Conservation (phyloP, 2,329 filamentous ascomycete genomes). For the Pseudocercospora vitis region DNA sequence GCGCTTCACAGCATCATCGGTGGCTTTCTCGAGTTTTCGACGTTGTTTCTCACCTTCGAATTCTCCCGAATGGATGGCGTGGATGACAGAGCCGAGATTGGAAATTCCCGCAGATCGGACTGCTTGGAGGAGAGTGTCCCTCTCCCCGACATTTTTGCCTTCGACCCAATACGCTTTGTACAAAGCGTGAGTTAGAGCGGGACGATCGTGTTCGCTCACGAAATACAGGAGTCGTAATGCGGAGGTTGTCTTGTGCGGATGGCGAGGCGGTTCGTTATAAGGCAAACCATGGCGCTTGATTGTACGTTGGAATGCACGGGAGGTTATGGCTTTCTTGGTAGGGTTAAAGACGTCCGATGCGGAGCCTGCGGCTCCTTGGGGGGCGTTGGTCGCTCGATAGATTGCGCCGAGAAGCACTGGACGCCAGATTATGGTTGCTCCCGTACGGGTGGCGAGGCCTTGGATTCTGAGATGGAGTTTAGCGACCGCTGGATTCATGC, state of each 20-base stretch:
- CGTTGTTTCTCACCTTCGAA: slow-evolving; percentile 23
- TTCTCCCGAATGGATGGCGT: slow-evolving; percentile 21
- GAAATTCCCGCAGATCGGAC: slow-evolving; percentile 15
- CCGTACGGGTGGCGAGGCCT: slow-evolving; percentile 24
- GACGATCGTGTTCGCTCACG: slow-evolving; percentile 12
- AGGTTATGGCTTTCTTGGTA: slow-evolving; percentile 28
- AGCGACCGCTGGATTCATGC: background rate
- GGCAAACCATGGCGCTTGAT: slow-evolving; percentile 21
- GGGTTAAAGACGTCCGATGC: slow-evolving; percentile 30
- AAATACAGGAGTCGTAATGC: slow-evolving; percentile 26
- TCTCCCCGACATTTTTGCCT: slow-evolving; percentile 17
- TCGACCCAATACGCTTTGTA: slow-evolving; percentile 28
- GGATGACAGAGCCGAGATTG: slow-evolving; percentile 7
- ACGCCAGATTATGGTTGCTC: slow-evolving; percentile 23
- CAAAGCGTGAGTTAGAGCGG: slow-evolving; percentile 22
- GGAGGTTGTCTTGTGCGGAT: slow-evolving; percentile 29
- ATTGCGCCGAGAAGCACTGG: slow-evolving; percentile 30
- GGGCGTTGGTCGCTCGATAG: slow-evolving; percentile 27
- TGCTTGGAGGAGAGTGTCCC: slow-evolving; percentile 17
- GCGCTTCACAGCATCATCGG: slow-evolving; percentile 25
- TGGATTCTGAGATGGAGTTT: slow-evolving; percentile 17
- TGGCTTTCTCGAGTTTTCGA: slow-evolving; percentile 20
- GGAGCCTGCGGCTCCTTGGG: slow-evolving; percentile 29
- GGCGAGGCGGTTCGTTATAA: slow-evolving; percentile 23
- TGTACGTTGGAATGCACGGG: slow-evolving; percentile 23